These are phyloP conservation scores for Flaveria trinervia DNA, from an alignment of 129 eudicot species.

Conservation along the genomic window DNA sequence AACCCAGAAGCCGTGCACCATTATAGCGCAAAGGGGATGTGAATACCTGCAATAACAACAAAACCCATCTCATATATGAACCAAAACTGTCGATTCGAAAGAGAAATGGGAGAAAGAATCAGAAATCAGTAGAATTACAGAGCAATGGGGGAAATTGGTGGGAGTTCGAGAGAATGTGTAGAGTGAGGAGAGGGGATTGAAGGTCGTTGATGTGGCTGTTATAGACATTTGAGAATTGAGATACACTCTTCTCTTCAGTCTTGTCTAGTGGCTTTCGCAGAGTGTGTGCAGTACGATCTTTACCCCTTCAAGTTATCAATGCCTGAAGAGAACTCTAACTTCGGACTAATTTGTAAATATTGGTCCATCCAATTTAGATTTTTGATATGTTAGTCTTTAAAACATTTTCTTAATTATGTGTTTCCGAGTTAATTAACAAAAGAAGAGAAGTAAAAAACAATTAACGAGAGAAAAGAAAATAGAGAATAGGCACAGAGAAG, in stretches of 20 bases:
- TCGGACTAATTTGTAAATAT: neutral
- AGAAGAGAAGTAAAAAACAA: no score
- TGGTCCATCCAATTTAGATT: neutral
- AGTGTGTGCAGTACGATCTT: neutral
- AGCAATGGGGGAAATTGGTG: conserved; percentile 20
- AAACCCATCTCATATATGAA: neutral
- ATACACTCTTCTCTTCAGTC: neutral
- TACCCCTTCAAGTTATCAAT: neutral
- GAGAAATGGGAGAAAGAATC: neutral
- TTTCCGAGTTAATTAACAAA: no score
- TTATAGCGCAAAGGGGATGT: conserved; percentile 27
- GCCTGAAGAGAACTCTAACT: neutral
- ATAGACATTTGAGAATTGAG: conserved; percentile 16
- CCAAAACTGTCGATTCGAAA: conserved; percentile 8
- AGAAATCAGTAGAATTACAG: neutral
- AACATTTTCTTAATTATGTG: no score
- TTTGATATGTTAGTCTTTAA: neutral
- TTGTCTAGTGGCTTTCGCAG: neutral
- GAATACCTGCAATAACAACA: conserved; percentile 31
- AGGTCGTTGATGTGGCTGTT: conserved; percentile 16
- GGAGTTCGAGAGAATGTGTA: conserved; percentile 10
- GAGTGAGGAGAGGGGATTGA: conserved; percentile 33
- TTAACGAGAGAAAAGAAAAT: no score
- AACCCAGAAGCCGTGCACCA: conserved; percentile 20
- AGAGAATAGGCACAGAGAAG: no score